phyloP scores from a whole-genome alignment of 1,284 basidiomycete genomes.

The Phylloporus gajari region DNA sequence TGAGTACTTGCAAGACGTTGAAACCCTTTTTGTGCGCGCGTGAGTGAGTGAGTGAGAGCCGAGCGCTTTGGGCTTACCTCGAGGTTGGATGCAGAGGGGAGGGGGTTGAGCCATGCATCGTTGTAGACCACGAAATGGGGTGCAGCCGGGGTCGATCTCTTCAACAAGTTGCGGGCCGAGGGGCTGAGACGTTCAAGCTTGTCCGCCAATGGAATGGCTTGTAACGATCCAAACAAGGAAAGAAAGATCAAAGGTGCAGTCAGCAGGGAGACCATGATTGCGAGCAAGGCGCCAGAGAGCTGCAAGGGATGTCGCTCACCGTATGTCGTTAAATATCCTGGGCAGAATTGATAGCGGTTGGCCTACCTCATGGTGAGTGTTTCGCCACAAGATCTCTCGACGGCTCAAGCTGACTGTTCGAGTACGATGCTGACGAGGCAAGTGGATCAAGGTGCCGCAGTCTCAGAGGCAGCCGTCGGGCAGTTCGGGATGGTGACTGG shows the following conservation, averaged over 20 bases:
- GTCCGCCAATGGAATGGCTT: constrained; percentile 29
- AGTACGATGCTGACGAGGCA: neutral
- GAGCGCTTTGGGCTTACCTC: constrained; percentile 39
- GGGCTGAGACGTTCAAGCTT: constrained; percentile 32
- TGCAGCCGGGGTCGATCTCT: constrained; percentile 43
- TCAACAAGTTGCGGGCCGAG: constrained; percentile 50
- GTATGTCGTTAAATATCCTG: constrained; percentile 30
- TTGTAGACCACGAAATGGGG: constrained; percentile 58
- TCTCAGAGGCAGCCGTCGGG: constrained; percentile 13
- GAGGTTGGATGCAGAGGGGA: constrained; percentile 52
- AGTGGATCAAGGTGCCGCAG: constrained; percentile 20
- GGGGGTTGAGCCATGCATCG: constrained; percentile 51
- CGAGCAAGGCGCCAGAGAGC: neutral
- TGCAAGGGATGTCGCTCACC: neutral
- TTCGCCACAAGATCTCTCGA: constrained; percentile 14
- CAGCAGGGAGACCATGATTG: constrained; percentile 34
- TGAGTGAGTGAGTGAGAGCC: neutral
- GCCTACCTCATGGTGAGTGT: constrained; percentile 11
- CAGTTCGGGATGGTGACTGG: neutral
- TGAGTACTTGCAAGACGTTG: constrained; percentile 56
- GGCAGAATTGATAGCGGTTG: constrained; percentile 2
- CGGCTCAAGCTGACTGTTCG: neutral
- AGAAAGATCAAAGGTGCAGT: constrained; percentile 13
- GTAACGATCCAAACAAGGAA: constrained; percentile 19
- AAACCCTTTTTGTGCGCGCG: constrained; percentile 50